A percentile compares a stretch with the other conserved stretches of the same genome.
Conservation (phyloP, 257 asterid species). For the Nicotiana sylvestris region DNA sequence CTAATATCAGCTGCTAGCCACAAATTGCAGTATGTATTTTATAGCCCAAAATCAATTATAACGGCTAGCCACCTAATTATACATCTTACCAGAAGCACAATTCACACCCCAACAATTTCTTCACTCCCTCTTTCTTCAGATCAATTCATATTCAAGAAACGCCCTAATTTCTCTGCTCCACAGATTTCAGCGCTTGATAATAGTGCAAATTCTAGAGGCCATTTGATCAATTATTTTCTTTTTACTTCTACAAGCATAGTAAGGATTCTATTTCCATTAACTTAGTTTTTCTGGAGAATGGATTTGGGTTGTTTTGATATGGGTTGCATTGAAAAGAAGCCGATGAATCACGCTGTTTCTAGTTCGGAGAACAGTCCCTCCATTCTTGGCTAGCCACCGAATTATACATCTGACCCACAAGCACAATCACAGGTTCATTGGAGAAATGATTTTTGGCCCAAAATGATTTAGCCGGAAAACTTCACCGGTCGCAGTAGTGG, state of each 20-base stretch:
- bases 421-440: too few relatives aligned
- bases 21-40: too few relatives aligned
- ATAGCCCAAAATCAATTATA: too few relatives aligned
- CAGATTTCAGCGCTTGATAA: background rate
- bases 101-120: slow-evolving; percentile 6
- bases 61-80: too few relatives aligned
- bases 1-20: too few relatives aligned
- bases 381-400: too few relatives aligned
- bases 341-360: slow-evolving; percentile 8
- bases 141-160: slow-evolving; percentile 17
- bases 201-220: background rate
- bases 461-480: too few relatives aligned
- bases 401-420: too few relatives aligned
- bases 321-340: slow-evolving; percentile 68
- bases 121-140: slow-evolving; percentile 9
- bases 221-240: background rate
- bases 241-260: background rate
- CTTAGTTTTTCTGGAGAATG: slow-evolving; percentile 29
- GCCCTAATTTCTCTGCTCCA: background rate
- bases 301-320: slow-evolving; percentile 86
- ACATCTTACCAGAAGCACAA: too few relatives aligned
- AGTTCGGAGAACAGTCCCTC: slow-evolving; percentile 21
- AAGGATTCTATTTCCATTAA: background rate
- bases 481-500: too few relatives aligned
- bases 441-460: too few relatives aligned